Evolutionary conservation across 345 rosid species (phyloP).

Genomic region (Passiflora organensis): DNA sequence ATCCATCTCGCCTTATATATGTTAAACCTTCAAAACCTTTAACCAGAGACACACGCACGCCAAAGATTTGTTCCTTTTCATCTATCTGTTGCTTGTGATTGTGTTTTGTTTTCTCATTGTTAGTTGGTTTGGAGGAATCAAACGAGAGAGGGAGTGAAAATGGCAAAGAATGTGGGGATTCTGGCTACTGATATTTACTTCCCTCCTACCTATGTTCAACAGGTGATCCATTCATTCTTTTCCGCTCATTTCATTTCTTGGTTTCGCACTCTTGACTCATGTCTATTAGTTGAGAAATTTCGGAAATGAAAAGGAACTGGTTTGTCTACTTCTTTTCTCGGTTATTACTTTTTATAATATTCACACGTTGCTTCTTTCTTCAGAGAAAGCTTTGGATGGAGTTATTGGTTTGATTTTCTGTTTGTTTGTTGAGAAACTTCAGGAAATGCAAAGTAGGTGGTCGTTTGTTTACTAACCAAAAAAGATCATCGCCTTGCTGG

Average conservation of each 20-base stretch:
- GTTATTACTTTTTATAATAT: too few relatives aligned
- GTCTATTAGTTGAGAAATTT: background rate
- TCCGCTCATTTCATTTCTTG: background rate
- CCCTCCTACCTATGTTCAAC: constrained; percentile 93
- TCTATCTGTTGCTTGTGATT: too few relatives aligned
- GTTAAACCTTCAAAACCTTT: too few relatives aligned
- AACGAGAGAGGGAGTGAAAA: constrained; percentile 11
- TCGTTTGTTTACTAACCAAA: background rate
- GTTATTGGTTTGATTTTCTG: background rate
- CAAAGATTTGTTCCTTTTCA: too few relatives aligned
- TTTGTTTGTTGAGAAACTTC: constrained; percentile 8
- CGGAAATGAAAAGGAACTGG: background rate
- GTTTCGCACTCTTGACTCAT: too few relatives aligned
- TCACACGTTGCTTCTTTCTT: too few relatives aligned
- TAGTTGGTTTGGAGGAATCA: background rate
- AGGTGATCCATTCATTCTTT: constrained; percentile 39
- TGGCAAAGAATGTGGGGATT: constrained; percentile 98
- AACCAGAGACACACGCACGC: too few relatives aligned
- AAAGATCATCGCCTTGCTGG: background rate
- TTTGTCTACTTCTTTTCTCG: too few relatives aligned
- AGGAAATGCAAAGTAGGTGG: constrained; percentile 1
- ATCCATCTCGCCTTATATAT: too few relatives aligned
- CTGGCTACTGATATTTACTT: constrained; percentile 93
- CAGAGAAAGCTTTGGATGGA: background rate
- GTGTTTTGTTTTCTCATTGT: background rate